These are phyloP conservation scores for Malus hybrid DNA, from an alignment of 331 rosid genomes.

Conservation along the genomic window DNA sequence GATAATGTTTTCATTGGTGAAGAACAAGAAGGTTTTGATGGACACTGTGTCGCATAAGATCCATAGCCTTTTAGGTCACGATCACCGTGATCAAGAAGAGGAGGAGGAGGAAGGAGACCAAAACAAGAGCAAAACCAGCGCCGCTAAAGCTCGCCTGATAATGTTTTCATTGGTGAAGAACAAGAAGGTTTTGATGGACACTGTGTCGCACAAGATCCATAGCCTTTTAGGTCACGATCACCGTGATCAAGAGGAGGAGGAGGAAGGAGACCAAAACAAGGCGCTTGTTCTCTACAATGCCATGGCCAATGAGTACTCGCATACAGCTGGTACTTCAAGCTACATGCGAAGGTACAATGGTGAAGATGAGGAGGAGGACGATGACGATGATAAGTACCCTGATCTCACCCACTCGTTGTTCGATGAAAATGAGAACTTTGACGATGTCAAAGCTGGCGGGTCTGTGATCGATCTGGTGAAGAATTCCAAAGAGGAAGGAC, in stretches of 20 bases:
- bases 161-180: conserved; percentile 42
- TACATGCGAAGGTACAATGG: not conserved
- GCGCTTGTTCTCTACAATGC: conserved; percentile 32
- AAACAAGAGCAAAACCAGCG: conserved; percentile 27
- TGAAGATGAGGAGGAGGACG: not conserved
- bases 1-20: conserved; percentile 39
- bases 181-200: conserved; percentile 30
- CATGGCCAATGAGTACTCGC: not conserved
- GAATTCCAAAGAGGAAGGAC: conserved; percentile 37
- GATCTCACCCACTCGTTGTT: conserved; percentile 45
- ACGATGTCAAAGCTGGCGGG: conserved; percentile 26
- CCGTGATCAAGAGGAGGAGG: not conserved
- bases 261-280: conserved; percentile 5
- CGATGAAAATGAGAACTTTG: conserved; percentile 26
- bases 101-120: not conserved
- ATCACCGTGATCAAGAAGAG: not conserved
- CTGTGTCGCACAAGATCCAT: conserved; percentile 39
- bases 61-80: conserved; percentile 31
- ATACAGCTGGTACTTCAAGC: not conserved
- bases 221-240: conserved; percentile 28
- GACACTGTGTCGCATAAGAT: conserved; percentile 37
- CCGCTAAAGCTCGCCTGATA: conserved; percentile 37
- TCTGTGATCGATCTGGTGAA: conserved; percentile 46
- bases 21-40: conserved; percentile 32
- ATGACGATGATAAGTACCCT: conserved; percentile 28